Conservation (phyloP, 805 yeast genomes). For the Lachancea thermotolerans region DNA sequence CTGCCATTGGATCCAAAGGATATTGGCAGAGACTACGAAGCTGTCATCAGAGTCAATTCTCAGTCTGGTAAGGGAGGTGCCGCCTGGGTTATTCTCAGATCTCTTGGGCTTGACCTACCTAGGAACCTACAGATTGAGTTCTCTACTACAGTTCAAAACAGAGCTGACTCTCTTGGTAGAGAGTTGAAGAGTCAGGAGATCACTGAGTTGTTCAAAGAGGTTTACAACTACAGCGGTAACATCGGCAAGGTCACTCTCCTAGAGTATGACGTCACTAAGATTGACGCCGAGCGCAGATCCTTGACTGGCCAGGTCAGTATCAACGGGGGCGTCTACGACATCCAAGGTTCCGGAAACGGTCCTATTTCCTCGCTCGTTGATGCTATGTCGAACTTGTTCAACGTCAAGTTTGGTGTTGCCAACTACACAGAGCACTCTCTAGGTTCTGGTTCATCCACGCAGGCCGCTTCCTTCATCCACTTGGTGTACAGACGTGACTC, state of each 20-base stretch:
- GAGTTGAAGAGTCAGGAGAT: constrained; percentile 67
- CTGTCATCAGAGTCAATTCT: constrained; percentile 75
- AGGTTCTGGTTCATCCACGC: constrained; percentile 62
- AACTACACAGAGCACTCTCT: constrained; percentile 68
- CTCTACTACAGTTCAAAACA: constrained; percentile 55
- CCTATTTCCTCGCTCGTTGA: constrained; percentile 69
- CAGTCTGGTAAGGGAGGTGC: constrained; percentile 90
- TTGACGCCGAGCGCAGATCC: constrained; percentile 37
- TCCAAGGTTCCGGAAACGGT: constrained; percentile 66
- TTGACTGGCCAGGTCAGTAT: constrained; percentile 38
- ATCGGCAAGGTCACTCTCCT: constrained; percentile 32
- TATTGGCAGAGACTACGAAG: constrained; percentile 75
- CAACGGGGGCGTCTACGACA: constrained; percentile 29
- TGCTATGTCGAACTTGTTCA: constrained; percentile 49
- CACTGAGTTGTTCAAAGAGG: constrained; percentile 45
- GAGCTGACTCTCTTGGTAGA: constrained; percentile 60
- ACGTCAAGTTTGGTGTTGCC: constrained; percentile 52
- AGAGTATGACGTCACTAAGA: constrained; percentile 37
- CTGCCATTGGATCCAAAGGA: constrained; percentile 77
- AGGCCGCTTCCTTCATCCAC: constrained; percentile 72
- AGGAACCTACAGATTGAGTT: constrained; percentile 63
- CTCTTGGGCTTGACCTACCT: constrained; percentile 68
- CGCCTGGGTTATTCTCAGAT: constrained; percentile 69
- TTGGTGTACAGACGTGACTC: constrained; percentile 41
- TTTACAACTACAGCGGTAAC: constrained; percentile 43